Conservation (phyloP, 108 stramenopile species). For the Poteriospumella lacustris region DNA sequence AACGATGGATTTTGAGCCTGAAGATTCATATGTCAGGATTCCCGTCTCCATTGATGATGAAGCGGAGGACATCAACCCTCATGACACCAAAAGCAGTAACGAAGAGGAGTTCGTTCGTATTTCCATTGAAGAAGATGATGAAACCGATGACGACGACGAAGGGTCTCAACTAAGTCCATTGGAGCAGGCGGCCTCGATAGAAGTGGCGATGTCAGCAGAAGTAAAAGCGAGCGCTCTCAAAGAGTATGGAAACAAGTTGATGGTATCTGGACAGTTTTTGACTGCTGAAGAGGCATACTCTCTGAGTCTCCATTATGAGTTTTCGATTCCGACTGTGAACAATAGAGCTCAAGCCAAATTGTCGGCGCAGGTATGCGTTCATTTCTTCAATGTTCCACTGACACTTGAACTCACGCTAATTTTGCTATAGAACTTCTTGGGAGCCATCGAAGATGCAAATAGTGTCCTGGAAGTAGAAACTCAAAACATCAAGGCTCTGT, state of each 20-base stretch:
- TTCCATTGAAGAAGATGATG: conserved; percentile 5
- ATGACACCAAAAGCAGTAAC: neutral
- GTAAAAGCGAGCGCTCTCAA: neutral
- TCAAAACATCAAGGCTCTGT: conserved; percentile 13
- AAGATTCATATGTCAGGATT: too few species aligned
- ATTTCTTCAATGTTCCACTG: neutral
- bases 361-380: neutral
- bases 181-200: too few species aligned
- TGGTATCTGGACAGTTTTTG: neutral
- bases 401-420: neutral
- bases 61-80: neutral
- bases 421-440: neutral
- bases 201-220: neutral
- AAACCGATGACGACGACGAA: conserved; percentile 21
- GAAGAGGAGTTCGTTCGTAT: neutral
- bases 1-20: too few species aligned
- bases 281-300: neutral
- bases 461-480: neutral
- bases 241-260: neutral
- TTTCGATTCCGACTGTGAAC: neutral
- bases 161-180: too few species aligned
- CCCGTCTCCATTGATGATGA: neutral
- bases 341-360: conserved; percentile 26
- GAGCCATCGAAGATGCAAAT: neutral
- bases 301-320: neutral